These are phyloP conservation scores for Fusarium brevicatenulatum DNA, from an alignment of 2,329 filamentous ascomycete genomes.

Conservation along the genomic window DNA sequence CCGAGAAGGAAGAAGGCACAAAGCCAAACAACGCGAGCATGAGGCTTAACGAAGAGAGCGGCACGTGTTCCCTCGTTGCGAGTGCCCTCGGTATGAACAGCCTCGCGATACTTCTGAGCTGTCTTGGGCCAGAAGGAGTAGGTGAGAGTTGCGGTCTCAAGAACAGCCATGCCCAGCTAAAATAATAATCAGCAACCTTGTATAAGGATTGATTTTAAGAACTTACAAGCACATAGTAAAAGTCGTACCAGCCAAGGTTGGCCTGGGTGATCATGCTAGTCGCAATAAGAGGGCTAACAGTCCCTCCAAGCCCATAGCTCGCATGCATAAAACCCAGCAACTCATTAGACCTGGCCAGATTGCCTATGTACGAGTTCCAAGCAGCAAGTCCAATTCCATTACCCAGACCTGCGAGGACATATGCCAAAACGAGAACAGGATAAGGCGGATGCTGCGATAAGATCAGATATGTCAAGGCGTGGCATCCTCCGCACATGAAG, in stretches of 20 bases:
- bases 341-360: conserved; percentile 75
- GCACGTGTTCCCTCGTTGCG: conserved; percentile 26
- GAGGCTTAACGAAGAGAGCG: conserved; percentile 54
- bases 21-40: conserved; percentile 70
- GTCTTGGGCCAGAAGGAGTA: conserved; percentile 69
- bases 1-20: conserved; percentile 76
- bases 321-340: conserved; percentile 75
- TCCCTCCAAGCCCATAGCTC: conserved; percentile 74
- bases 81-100: conserved; percentile 37
- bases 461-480: conserved; percentile 70
- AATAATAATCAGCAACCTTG: fast-evolving
- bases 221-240: conserved; percentile 69
- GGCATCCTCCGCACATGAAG: conserved; percentile 66
- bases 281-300: conserved; percentile 74
- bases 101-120: conserved; percentile 63
- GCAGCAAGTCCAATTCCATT: conserved; percentile 71
- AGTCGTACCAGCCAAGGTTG: conserved; percentile 71
- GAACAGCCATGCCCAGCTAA: conserved; percentile 2
- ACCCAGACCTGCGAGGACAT: conserved; percentile 74
- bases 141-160: conserved; percentile 49
- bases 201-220: fast-evolving
- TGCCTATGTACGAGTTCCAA: conserved; percentile 68
- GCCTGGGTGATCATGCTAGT: conserved; percentile 75
- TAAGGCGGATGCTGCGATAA: conserved; percentile 74
- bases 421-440: conserved; percentile 71